Evolutionary conservation across 2,329 filamentous ascomycete species (phyloP), one percentile per base, ranked within the genome.

Genomic region (Colletotrichum brevisporum): DNA sequence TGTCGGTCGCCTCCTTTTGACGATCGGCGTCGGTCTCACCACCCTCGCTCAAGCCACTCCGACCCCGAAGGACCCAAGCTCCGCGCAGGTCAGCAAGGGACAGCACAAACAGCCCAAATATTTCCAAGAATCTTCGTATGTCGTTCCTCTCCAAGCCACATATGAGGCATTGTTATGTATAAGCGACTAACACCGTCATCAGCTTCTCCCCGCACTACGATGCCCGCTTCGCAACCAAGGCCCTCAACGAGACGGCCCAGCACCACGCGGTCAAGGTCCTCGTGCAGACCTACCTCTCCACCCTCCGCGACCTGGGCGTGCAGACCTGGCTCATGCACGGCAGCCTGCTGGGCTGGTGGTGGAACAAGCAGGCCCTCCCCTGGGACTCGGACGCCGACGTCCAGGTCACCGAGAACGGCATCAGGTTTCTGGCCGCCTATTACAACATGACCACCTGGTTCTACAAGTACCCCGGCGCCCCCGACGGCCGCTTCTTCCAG

Each of bases 301-400:
- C 90, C 36, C 91, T 92, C 75, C 82, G 84, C 56, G 86, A 89
- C 45, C 83, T 93, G 36, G 87, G 89, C 2, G 79, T 94, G 67
- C 90, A 95, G 78, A 94, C 93, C 6, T 95, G 93, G 93, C 88
- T 95, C 69, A 92, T 93, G 75, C 93, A 95, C 76, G 92, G 92
- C n/a, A 92, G 91, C n/a, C 82, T 95, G 36, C 83, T 96, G 39
- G 93, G 93, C 6, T 96, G 93, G 93, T 95, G 92, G 92, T 95
- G 93, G 93, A 94, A 93, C 74, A 84, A 84, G 55, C 83, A 81
- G 77, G 81, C 80, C 71, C 86, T 94, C 77, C 92, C 92, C 0
- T 94, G 92, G 92, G 92, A 94, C 77, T 89, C 89, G 78, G 92
- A 94, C 76, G 84, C 94, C 53, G 92, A 95, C 77, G 91, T 92